Evolutionary conservation across 2,329 filamentous ascomycete genomes (phyloP).

Genomic region (Aspergillus novoparasiticus): DNA sequence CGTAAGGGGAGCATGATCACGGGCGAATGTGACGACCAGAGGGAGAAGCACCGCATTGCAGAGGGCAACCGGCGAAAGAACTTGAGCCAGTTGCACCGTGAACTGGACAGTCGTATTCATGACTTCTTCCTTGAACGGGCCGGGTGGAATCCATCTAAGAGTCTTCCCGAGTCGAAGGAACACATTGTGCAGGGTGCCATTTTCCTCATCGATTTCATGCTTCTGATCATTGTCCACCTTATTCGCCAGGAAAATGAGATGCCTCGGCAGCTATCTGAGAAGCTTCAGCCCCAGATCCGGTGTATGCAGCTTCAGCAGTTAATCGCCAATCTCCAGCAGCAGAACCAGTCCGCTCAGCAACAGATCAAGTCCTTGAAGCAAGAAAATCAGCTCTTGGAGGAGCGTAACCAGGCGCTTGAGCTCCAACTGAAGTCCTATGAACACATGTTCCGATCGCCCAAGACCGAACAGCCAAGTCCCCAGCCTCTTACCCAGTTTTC

Average conservation of each 20-base stretch:
- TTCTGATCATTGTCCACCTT: slow-evolving; percentile 38
- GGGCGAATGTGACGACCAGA: slow-evolving; percentile 39
- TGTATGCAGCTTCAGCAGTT: slow-evolving; percentile 44
- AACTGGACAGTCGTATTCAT: slow-evolving; percentile 41
- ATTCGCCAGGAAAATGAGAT: slow-evolving; percentile 40
- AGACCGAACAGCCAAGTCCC: slow-evolving; percentile 33
- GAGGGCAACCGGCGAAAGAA: slow-evolving; percentile 45
- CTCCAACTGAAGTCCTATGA: slow-evolving; percentile 43
- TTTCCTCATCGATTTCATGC: slow-evolving; percentile 43
- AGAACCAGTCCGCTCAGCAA: slow-evolving; percentile 38
- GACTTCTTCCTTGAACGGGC: slow-evolving; percentile 43
- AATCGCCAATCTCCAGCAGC: slow-evolving; percentile 37
- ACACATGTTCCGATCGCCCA: slow-evolving; percentile 41
- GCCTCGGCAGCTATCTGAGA: slow-evolving; percentile 39
- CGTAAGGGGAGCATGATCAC: slow-evolving; percentile 38
- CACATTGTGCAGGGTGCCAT: slow-evolving; percentile 44
- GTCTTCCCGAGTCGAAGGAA: slow-evolving; percentile 44
- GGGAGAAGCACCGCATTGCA: slow-evolving; percentile 44
- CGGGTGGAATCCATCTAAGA: slow-evolving; percentile 44
- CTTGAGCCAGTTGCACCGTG: slow-evolving; percentile 41
- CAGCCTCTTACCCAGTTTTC: slow-evolving; percentile 29
- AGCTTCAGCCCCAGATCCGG: slow-evolving; percentile 41
- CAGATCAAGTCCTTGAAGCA: slow-evolving; percentile 38
- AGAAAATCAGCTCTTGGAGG: slow-evolving; percentile 38
- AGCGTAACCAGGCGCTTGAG: slow-evolving; percentile 40